phyloP scores from a whole-genome alignment of 805 yeast species.

The Peterozyma toletana region DNA sequence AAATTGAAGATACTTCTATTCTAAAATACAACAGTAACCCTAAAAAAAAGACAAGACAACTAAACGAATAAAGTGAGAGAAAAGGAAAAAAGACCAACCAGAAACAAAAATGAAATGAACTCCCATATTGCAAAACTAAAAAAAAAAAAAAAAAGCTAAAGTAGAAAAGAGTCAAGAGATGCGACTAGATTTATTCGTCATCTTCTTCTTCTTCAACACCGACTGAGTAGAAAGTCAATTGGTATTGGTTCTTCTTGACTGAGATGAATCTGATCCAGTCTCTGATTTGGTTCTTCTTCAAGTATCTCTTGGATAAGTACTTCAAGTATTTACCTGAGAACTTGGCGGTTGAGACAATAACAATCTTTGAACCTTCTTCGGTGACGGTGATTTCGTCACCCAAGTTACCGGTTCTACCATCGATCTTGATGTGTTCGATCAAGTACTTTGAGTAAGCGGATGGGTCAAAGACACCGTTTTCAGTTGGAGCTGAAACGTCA shows the following conservation, averaged over 20 bases:
- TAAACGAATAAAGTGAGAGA: no score
- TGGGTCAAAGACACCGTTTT: constrained; percentile 96
- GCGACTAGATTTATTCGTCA: constrained; percentile 53
- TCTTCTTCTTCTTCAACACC: constrained; percentile 90
- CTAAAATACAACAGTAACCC: no score
- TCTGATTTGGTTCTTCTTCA: constrained; percentile 99
- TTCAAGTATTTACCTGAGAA: constrained; percentile 99
- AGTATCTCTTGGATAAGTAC: constrained; percentile 99
- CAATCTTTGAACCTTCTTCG: constrained; percentile 81
- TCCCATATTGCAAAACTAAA: constrained; percentile 1
- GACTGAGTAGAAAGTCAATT: constrained; percentile 98
- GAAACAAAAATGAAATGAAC: not conserved
- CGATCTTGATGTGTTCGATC: constrained; percentile 99
- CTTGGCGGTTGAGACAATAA: constrained; percentile 83
- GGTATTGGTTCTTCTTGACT: constrained; percentile 90
- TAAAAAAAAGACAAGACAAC: no score
- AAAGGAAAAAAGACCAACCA: not conserved
- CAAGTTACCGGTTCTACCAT: constrained; percentile 92
- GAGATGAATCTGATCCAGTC: constrained; percentile 99
- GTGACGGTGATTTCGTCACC: constrained; percentile 90
- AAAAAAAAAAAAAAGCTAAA: not conserved
- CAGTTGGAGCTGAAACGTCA: constrained; percentile 96
- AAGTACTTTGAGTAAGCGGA: constrained; percentile 96
- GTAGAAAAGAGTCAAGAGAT: constrained; percentile 1
- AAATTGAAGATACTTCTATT: no score